phyloP scores from a whole-genome alignment of 768 basidiomycete genomes.

The Rhodotorula toruloides region DNA sequence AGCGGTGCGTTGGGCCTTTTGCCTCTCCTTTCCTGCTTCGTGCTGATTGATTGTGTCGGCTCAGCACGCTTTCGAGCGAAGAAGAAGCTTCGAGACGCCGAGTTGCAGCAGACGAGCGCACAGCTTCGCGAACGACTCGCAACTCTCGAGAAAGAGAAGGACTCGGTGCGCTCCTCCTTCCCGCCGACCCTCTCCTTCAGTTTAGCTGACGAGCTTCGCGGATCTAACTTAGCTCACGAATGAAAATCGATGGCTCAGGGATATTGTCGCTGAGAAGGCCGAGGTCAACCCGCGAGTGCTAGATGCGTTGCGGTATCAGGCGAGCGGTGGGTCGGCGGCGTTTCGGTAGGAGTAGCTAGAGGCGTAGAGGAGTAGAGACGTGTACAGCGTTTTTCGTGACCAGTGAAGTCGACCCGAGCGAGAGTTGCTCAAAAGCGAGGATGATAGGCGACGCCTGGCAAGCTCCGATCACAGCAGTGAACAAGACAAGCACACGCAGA shows the following conservation, averaged over 20 bases:
- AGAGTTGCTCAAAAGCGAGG: too few relatives aligned
- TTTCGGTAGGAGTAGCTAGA: too few relatives aligned
- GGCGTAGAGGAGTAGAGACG: too few relatives aligned
- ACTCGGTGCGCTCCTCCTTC: slow-evolving; percentile 8
- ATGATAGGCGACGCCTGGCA: too few relatives aligned
- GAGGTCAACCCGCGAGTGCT: background rate
- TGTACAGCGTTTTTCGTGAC: too few relatives aligned
- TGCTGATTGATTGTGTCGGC: background rate
- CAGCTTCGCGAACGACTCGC: slow-evolving; percentile 14
- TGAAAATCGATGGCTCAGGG: slow-evolving; percentile 33
- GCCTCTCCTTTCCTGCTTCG: background rate
- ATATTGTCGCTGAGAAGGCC: slow-evolving; percentile 30
- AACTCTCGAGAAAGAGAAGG: slow-evolving; percentile 27
- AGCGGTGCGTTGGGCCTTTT: slow-evolving; percentile 15
- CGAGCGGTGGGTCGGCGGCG: too few relatives aligned
- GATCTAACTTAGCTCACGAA: slow-evolving; percentile 16
- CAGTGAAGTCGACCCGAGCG: too few relatives aligned
- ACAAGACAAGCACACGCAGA: too few relatives aligned
- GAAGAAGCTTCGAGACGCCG: slow-evolving; percentile 26
- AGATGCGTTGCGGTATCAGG: slow-evolving; percentile 1
- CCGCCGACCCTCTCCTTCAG: background rate
- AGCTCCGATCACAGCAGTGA: too few relatives aligned
- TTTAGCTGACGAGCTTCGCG: background rate
- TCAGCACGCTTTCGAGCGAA: slow-evolving; percentile 30
- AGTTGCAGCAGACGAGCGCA: slow-evolving; percentile 12